Conservation (phyloP, 176 grass and related monocot genomes). For the Carex myosuroides region DNA sequence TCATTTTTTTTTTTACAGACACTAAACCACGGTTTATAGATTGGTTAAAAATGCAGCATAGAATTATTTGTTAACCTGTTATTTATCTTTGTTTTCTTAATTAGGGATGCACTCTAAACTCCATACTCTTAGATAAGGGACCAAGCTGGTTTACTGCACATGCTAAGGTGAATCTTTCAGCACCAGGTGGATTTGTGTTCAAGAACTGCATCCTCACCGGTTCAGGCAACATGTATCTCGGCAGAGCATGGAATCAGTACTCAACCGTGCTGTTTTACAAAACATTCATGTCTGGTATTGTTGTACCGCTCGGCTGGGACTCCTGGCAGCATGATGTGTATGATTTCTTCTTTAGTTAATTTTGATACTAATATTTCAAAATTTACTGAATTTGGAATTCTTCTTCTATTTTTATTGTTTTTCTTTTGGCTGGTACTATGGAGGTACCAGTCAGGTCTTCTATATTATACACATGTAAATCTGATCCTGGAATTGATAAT, state of each 20-base stretch:
- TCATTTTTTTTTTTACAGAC: background rate
- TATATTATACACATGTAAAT: background rate
- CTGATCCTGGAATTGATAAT: background rate
- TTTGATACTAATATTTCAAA: background rate
- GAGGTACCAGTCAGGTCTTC: background rate
- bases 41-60: background rate
- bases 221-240: slow-evolving; percentile 31
- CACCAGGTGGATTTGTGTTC: slow-evolving; percentile 40
- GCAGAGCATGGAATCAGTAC: slow-evolving; percentile 49
- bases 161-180: background rate
- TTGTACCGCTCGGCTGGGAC: slow-evolving; percentile 50
- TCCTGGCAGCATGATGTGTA: slow-evolving; percentile 22
- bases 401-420: background rate
- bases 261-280: slow-evolving; percentile 56
- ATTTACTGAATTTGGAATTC: background rate
- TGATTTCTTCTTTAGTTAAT: slow-evolving; percentile 12
- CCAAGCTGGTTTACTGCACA: slow-evolving; percentile 49
- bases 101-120: slow-evolving; percentile 19
- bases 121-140: background rate
- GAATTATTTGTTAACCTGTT: background rate
- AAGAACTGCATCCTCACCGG: slow-evolving; percentile 20
- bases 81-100: background rate
- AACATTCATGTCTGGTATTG: slow-evolving; percentile 17
- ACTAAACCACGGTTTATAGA: background rate
- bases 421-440: background rate